Percentiles rank a stretch among this genome's conserved stretches.
Conservation (phyloP, 2,329 filamentous ascomycete species). For the Elsinoe batatas region DNA sequence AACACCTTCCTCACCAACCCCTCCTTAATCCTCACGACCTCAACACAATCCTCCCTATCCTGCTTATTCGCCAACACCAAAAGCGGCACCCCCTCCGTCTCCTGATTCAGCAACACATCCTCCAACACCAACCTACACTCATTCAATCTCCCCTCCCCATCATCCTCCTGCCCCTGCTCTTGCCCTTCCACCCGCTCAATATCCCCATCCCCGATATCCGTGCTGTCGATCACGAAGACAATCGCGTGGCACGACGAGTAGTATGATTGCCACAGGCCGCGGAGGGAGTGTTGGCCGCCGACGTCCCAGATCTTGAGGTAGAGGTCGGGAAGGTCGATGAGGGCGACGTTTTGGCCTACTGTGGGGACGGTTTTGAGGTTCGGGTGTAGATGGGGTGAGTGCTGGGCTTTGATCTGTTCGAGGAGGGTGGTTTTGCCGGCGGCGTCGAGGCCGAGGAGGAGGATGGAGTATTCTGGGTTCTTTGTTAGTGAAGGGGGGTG, state of each 20-base stretch:
- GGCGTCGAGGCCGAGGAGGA: slow-evolving; percentile 90
- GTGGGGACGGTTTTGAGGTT: slow-evolving; percentile 82
- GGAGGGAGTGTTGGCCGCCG: slow-evolving; percentile 80
- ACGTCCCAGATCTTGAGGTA: slow-evolving; percentile 99
- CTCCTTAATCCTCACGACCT: slow-evolving; percentile 96
- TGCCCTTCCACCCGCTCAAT: slow-evolving; percentile 40
- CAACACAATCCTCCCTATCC: slow-evolving; percentile 92
- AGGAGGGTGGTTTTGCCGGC: slow-evolving; percentile 97
- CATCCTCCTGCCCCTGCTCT: slow-evolving; percentile 13
- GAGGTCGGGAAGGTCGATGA: slow-evolving; percentile 82
- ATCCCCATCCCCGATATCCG: slow-evolving; percentile 78
- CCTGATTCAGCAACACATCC: slow-evolving; percentile 75
- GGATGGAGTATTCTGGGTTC: slow-evolving; percentile 78
- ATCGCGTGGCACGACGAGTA: slow-evolving; percentile 92
- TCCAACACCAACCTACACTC: slow-evolving; percentile 87
- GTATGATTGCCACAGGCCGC: slow-evolving; percentile 91
- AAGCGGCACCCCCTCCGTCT: slow-evolving; percentile 84
- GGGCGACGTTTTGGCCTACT: slow-evolving; percentile 92
- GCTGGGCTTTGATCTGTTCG: slow-evolving; percentile 88
- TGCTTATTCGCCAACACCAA: slow-evolving; percentile 95
- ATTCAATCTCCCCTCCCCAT: slow-evolving; percentile 53
- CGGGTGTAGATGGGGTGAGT: slow-evolving; percentile 55
- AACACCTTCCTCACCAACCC: slow-evolving; percentile 91
- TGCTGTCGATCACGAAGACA: slow-evolving; percentile 93
- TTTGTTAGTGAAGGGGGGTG: slow-evolving; percentile 9